These are phyloP conservation scores for Pseudogymnoascus sp. DNA, from an alignment of 2,329 filamentous ascomycete species.

Conservation along the genomic window DNA sequence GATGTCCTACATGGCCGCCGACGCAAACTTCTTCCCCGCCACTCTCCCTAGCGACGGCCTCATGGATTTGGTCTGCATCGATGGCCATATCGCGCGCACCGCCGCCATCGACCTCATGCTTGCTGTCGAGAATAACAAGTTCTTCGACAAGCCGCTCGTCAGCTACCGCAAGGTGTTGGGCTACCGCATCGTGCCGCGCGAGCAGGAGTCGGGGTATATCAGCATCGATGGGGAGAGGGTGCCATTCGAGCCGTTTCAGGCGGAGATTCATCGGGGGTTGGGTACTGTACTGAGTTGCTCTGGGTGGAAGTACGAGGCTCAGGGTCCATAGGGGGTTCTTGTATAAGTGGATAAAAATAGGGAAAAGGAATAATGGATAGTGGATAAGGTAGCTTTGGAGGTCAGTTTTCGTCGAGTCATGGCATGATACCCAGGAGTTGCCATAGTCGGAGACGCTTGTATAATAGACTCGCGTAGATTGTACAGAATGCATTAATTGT, in stretches of 20 bases:
- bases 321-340: slow-evolving; percentile 34
- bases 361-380: not conserved
- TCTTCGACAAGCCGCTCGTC: slow-evolving; percentile 74
- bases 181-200: slow-evolving; percentile 72
- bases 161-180: slow-evolving; percentile 78
- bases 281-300: slow-evolving; percentile 77
- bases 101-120: slow-evolving; percentile 63
- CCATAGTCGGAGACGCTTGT: not conserved
- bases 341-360: not conserved
- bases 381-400: not conserved
- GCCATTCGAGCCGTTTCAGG: slow-evolving; percentile 84
- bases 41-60: slow-evolving; percentile 75
- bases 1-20: slow-evolving; percentile 86
- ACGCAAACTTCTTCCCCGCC: slow-evolving; percentile 80
- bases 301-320: slow-evolving; percentile 60
- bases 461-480: slow-evolving; percentile 10
- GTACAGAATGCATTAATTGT: slow-evolving; percentile 14
- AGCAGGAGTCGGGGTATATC: slow-evolving; percentile 69
- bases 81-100: slow-evolving; percentile 61
- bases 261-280: slow-evolving; percentile 73
- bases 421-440: slow-evolving; percentile 13
- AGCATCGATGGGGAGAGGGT: slow-evolving; percentile 88
- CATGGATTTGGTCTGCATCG: slow-evolving; percentile 74
- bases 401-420: slow-evolving; percentile 11
- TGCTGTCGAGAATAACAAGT: slow-evolving; percentile 60